phyloP scores from a whole-genome alignment of 2,329 filamentous ascomycete genomes.

The Daldinia sp. region DNA sequence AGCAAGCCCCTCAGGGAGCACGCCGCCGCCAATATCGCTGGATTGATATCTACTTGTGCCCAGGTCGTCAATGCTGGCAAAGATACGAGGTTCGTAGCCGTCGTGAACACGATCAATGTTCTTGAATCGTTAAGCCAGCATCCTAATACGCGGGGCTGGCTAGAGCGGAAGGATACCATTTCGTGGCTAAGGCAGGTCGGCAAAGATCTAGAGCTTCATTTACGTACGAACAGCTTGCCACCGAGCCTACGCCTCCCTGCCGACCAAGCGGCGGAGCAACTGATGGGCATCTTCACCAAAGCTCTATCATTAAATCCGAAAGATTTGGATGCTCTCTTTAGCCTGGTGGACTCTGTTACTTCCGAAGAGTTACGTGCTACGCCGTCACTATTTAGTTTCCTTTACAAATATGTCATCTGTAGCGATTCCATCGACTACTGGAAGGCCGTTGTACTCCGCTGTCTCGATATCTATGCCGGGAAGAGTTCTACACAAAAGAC shows the following conservation, averaged over 20 bases:
- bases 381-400: slow-evolving; percentile 78
- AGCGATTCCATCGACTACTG: slow-evolving; percentile 87
- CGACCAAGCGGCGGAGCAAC: slow-evolving; percentile 86
- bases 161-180: slow-evolving; percentile 70
- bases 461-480: slow-evolving; percentile 85
- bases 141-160: slow-evolving; percentile 72
- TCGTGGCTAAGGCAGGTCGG: slow-evolving; percentile 71
- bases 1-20: slow-evolving; percentile 79
- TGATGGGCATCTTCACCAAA: slow-evolving; percentile 84
- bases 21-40: slow-evolving; percentile 76
- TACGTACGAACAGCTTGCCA: slow-evolving; percentile 74
- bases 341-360: slow-evolving; percentile 83
- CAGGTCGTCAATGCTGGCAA: slow-evolving; percentile 70
- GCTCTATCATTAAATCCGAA: slow-evolving; percentile 78
- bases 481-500: slow-evolving; percentile 84
- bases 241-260: slow-evolving; percentile 80
- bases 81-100: slow-evolving; percentile 72
- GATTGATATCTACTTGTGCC: slow-evolving; percentile 72
- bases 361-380: slow-evolving; percentile 81
- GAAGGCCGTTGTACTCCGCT: slow-evolving; percentile 81
- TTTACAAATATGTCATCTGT: slow-evolving; percentile 85
- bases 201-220: slow-evolving; percentile 78
- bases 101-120: slow-evolving; percentile 88
- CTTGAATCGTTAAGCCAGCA: slow-evolving; percentile 80
- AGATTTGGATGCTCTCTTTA: slow-evolving; percentile 85